These are phyloP conservation scores for Theileria equi DNA, from an alignment of 169 alveolate species.

Conservation along the genomic window DNA sequence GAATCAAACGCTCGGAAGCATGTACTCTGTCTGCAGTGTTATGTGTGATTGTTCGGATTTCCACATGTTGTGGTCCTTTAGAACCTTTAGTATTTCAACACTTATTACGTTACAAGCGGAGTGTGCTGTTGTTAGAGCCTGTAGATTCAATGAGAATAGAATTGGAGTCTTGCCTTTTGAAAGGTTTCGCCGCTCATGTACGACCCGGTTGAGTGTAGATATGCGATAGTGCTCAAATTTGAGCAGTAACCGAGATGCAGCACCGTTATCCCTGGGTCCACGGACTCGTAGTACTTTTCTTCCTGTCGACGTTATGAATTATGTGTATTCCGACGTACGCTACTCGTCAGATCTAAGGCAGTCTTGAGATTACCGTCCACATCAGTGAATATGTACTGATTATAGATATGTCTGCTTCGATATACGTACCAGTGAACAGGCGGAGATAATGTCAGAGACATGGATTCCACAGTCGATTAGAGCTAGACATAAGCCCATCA, in stretches of 20 bases:
- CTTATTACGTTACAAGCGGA: slow-evolving; percentile 47
- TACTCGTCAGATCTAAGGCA: slow-evolving; percentile 28
- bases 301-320: slow-evolving; percentile 11
- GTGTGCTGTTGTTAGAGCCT: slow-evolving; percentile 39
- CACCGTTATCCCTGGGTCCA: slow-evolving; percentile 42
- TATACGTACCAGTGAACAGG: slow-evolving; percentile 43
- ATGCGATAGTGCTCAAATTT: slow-evolving; percentile 15
- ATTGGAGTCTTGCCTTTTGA: background rate
- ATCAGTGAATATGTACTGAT: slow-evolving; percentile 32
- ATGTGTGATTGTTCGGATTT: slow-evolving; percentile 8
- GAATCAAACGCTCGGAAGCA: slow-evolving; percentile 7
- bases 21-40: slow-evolving; percentile 13
- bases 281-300: slow-evolving; percentile 8
- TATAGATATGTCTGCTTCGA: too few species aligned
- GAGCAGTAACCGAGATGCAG: slow-evolving; percentile 60
- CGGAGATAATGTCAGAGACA: slow-evolving; percentile 36
- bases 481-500: slow-evolving; percentile 48
- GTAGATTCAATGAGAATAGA: background rate
- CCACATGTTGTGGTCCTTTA: slow-evolving; percentile 24
- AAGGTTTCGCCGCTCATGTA: slow-evolving; percentile 1
- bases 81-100: slow-evolving; percentile 12
- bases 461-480: slow-evolving; percentile 58
- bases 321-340: slow-evolving; percentile 9
- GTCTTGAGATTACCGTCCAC: slow-evolving; percentile 2
- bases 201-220: slow-evolving; percentile 25